Percentiles rank a stretch among this genome's conserved stretches.
These are phyloP conservation scores for Myxozyma lipomycoides DNA, from an alignment of 805 yeast genomes.

Conservation along the genomic window DNA sequence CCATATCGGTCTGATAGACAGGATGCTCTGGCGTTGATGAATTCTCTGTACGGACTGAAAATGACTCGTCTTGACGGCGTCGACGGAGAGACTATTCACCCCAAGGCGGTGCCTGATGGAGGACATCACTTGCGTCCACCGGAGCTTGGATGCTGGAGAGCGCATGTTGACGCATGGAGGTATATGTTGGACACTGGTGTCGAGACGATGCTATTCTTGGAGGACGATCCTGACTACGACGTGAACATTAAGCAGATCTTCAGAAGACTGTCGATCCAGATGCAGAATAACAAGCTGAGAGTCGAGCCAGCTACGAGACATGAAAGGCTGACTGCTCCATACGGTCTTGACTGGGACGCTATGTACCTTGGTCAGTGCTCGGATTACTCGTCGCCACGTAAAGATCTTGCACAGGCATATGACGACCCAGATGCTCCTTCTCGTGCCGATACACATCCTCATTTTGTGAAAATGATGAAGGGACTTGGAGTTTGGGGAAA, in stretches of 20 bases:
- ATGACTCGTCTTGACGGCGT: constrained; percentile 12
- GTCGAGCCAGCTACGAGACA: constrained; percentile 9
- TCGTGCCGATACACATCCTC: constrained; percentile 4
- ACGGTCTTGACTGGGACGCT: constrained; percentile 23
- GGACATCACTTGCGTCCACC: constrained; percentile 8
- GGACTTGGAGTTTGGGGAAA: constrained; percentile 9
- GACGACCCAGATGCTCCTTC: constrained; percentile 15
- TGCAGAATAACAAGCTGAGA: constrained; percentile 18
- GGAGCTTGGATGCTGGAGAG: constrained; percentile 21
- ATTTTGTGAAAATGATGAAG: constrained; percentile 5
- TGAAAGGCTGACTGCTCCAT: constrained; percentile 13
- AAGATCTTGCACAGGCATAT: constrained; percentile 10
- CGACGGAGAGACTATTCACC: constrained; percentile 5
- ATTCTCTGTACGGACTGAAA: constrained; percentile 11
- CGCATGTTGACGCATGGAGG: constrained; percentile 19
- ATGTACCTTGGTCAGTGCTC: constrained; percentile 20
- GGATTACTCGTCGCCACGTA: constrained; percentile 12
- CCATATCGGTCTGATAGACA: constrained; percentile 20
- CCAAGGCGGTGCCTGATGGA: constrained; percentile 16
- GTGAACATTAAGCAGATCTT: constrained; percentile 16
- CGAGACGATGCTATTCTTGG: constrained; percentile 17
- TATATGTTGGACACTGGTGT: constrained; percentile 12
- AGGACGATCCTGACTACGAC: constrained; percentile 21
- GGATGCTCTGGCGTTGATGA: constrained; percentile 16
- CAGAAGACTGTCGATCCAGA: constrained; percentile 9